phyloP scores from a whole-genome alignment of 805 yeast species.

The Ogataea saltuana region DNA sequence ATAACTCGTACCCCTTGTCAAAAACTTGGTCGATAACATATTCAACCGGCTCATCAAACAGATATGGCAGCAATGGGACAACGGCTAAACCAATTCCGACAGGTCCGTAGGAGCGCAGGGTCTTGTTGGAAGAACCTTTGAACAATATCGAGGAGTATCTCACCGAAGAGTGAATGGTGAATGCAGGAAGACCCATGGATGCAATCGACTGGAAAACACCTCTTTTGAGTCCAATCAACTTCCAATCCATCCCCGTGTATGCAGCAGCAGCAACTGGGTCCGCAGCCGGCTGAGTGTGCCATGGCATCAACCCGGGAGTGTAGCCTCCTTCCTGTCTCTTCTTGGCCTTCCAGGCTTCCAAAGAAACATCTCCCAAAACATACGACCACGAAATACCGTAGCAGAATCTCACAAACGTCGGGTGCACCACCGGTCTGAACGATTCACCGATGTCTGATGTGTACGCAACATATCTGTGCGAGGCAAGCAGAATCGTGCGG shows the following conservation, averaged over 20 bases:
- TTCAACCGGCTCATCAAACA: slow-evolving; percentile 84
- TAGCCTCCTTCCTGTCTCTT: slow-evolving; percentile 66
- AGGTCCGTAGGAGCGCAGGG: slow-evolving; percentile 67
- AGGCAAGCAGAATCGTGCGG: slow-evolving; percentile 67
- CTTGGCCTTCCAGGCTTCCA: slow-evolving; percentile 71
- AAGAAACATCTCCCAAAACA: slow-evolving; percentile 71
- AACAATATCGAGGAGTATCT: slow-evolving; percentile 65
- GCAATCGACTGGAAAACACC: slow-evolving; percentile 82
- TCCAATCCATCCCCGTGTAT: slow-evolving; percentile 61
- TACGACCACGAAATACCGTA: slow-evolving; percentile 79
- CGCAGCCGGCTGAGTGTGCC: slow-evolving; percentile 53
- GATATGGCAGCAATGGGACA: slow-evolving; percentile 74
- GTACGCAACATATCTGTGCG: slow-evolving; percentile 82
- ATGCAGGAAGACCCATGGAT: slow-evolving; percentile 84
- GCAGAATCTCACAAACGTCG: slow-evolving; percentile 59
- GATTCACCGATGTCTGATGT: slow-evolving; percentile 87
- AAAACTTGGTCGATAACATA: slow-evolving; percentile 62
- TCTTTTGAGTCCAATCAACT: slow-evolving; percentile 61
- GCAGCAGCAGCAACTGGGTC: slow-evolving; percentile 40
- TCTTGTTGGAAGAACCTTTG: slow-evolving; percentile 51
- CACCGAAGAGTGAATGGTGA: slow-evolving; percentile 77
- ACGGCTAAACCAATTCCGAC: slow-evolving; percentile 75
- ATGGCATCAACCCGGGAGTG: slow-evolving; percentile 62
- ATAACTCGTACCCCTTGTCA: slow-evolving; percentile 46
- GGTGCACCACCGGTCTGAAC: slow-evolving; percentile 79